These are phyloP conservation scores for Zoysia japonica DNA, from an alignment of 176 grass and related monocot genomes.

Conservation along the genomic window DNA sequence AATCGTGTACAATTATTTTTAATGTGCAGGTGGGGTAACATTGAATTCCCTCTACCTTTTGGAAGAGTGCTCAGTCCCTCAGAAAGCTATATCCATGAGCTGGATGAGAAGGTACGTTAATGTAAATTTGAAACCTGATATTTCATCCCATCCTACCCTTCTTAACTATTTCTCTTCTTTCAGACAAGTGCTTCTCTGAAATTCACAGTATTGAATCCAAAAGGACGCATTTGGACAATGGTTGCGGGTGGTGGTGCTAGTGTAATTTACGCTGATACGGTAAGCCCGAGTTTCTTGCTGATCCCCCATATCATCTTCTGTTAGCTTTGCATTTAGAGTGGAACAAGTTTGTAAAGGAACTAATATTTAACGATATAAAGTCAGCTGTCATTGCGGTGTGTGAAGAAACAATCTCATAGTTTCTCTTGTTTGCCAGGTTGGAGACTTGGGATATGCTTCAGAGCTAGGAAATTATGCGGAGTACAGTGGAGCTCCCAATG, in stretches of 20 bases:
- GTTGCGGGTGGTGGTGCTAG: conserved; percentile 95
- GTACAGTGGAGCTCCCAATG: conserved; percentile 95
- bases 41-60: conserved; percentile 92
- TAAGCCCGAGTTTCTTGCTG: conserved; percentile 41
- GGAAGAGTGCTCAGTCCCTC: conserved; percentile 90
- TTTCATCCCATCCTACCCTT: neutral
- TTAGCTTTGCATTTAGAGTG: neutral
- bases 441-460: conserved; percentile 89
- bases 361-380: conserved; percentile 1
- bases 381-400: neutral
- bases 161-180: conserved; percentile 41
- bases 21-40: conserved; percentile 70
- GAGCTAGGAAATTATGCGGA: conserved; percentile 97
- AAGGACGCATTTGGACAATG: conserved; percentile 99
- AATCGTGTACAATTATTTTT: neutral
- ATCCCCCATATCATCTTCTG: neutral
- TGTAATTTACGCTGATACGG: conserved; percentile 96
- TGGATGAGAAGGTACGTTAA: conserved; percentile 91
- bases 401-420: neutral
- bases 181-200: conserved; percentile 96
- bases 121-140: conserved; percentile 33
- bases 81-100: conserved; percentile 84
- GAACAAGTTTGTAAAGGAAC: neutral
- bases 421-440: conserved; percentile 64
- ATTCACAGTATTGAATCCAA: conserved; percentile 89